These are phyloP conservation scores for Cutaneotrichosporon sp. DNA, from an alignment of 1,284 basidiomycete genomes.

Conservation along the genomic window DNA sequence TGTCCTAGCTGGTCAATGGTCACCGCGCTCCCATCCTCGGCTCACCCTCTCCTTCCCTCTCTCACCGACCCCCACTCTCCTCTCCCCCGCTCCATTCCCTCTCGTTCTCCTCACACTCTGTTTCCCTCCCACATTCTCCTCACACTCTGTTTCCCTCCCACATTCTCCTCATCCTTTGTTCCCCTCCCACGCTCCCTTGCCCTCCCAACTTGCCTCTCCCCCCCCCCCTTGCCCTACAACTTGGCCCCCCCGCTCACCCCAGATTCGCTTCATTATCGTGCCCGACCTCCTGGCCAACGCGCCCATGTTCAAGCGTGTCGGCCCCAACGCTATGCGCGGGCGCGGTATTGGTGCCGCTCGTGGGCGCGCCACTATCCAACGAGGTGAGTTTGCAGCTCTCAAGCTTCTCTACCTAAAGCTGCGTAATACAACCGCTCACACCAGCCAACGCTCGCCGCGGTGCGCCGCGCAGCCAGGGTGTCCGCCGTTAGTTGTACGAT, in stretches of 20 bases:
- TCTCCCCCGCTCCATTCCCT: neutral
- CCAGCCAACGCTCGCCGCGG: constrained; percentile 51
- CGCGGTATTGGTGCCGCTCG: constrained; percentile 88
- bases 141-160: neutral
- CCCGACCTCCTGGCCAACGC: constrained; percentile 99
- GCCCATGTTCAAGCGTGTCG: constrained; percentile 99
- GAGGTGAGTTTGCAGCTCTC: constrained; percentile 36
- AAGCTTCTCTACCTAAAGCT: neutral
- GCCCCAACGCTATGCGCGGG: constrained; percentile 97
- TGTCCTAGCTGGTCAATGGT: neutral
- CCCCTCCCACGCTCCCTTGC: neutral
- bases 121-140: neutral
- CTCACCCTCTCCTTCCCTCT: too few species aligned
- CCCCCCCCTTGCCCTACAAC: too few species aligned
- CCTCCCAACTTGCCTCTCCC: too few species aligned
- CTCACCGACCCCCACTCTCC: too few species aligned
- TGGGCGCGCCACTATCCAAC: constrained; percentile 54
- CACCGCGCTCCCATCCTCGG: too few species aligned
- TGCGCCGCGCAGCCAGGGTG: constrained; percentile 51
- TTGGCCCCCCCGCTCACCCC: too few species aligned
- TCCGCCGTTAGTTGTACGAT: constrained; percentile 42
- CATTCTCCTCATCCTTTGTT: neutral
- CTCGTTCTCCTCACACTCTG: neutral
- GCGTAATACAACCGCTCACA: constrained; percentile 17
- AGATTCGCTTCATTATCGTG: constrained; percentile 93